A percentile compares a stretch with the other conserved stretches of the same genome.
These are phyloP conservation scores for Leishmania lainsoni DNA, from an alignment of 208 protist species.

Conservation along the genomic window DNA sequence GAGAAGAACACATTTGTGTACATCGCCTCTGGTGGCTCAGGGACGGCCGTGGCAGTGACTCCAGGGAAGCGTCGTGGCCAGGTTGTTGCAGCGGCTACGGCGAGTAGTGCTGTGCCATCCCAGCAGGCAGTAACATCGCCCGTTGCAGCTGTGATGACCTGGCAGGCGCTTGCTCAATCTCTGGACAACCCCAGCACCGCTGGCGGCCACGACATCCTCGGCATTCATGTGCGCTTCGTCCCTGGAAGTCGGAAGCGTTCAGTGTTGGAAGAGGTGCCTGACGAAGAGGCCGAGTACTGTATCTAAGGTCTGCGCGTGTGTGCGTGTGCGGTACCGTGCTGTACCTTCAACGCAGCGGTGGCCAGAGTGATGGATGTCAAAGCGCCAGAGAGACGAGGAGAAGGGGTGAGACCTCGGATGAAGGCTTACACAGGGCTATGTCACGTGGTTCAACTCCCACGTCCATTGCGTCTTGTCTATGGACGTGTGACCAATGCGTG, in stretches of 20 bases:
- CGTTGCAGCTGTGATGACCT: background rate
- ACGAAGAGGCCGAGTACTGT: slow-evolving; percentile 58
- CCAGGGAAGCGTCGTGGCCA: background rate
- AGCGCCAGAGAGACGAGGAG: no score
- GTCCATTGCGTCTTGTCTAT: background rate
- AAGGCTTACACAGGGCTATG: background rate
- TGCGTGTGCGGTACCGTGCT: background rate
- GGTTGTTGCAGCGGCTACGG: background rate
- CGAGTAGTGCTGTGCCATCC: slow-evolving; percentile 1
- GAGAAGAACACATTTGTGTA: slow-evolving; percentile 61
- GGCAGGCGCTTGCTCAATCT: background rate
- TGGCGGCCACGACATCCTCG: slow-evolving; percentile 7
- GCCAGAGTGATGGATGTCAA: background rate
- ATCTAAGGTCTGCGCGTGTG: slow-evolving; percentile 26
- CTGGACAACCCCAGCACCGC: slow-evolving; percentile 8
- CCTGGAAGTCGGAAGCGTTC: slow-evolving; percentile 35
- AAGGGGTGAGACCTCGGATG: background rate
- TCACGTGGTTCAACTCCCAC: background rate
- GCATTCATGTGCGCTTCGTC: slow-evolving; percentile 26
- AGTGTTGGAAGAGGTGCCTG: slow-evolving; percentile 27
- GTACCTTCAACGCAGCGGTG: background rate
- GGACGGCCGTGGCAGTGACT: background rate
- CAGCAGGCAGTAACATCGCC: background rate
- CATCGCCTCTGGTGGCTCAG: slow-evolving; percentile 26
- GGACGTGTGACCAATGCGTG: background rate